Evolutionary conservation across 768 basidiomycete species (phyloP), one percentile per base, ranked within the genome.

Genomic region (Tephrocybe sp.): DNA sequence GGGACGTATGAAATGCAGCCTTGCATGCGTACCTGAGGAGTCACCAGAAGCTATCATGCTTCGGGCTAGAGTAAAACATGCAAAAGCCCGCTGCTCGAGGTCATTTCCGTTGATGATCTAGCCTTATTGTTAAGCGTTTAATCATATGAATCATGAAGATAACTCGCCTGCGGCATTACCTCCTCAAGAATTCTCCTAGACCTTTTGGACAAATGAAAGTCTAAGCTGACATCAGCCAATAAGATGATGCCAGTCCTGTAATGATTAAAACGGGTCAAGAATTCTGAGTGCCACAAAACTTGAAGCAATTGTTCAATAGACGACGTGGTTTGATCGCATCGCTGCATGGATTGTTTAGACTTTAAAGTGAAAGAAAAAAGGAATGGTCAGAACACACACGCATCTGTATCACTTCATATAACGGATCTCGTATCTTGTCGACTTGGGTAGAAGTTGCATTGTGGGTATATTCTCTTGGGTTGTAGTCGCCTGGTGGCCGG

Each of bases 211-310:
- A 92, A 82, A 13, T 84, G 86, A 60, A 88, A 86, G 58, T 92
- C 88, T 16, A 92, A 67, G 7, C 83, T 82, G 52, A 89, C 68
- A 58, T 94, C 92, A 1, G 92, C 91, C 16, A 93, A 76, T 26
- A 92, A 63, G 51, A 87, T 75, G 26, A 87, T 75, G 0, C 80
- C 84, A 3, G 82, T 79, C 48, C 91, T 76, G 59, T 92, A 89
- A 19, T 83, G 63, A 13, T 76, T 74, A 59, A 83, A 79, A 47
- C 84, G 79, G 45, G 82, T 80, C 46, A 89, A 79, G 61, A 89
- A 89, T 64, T 93, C 89, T 0, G 90, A 81, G 51, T 87, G 76
- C 88, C 90, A 92, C 30, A 92, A 64, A 1, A 86, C 80, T 49
- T 76, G 82, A 22, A 94, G 69, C 21, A 93, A 70, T 34, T 80